Evolutionary conservation across 148 eudicot genomes (phyloP).

Genomic region (Pouteria glomerata): DNA sequence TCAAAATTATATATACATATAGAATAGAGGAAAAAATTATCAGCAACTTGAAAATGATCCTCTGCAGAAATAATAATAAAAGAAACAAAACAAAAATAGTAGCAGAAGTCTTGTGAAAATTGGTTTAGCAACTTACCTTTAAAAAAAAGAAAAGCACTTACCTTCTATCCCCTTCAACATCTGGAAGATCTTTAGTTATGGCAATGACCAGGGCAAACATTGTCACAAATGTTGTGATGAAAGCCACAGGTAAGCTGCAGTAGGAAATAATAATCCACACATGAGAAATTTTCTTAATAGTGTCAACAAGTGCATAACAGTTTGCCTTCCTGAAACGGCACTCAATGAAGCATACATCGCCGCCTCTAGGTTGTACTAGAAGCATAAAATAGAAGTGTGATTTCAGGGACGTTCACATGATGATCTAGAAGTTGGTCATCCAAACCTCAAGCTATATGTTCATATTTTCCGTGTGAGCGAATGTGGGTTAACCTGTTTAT

Average conservation of each 20-base stretch:
- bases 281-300: neutral
- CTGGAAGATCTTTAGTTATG: slow-evolving; percentile 98
- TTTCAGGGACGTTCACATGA: neutral
- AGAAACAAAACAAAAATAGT: neutral
- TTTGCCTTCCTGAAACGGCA: neutral
- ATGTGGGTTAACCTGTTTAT: neutral
- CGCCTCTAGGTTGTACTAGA: neutral
- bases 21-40: neutral
- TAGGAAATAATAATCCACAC: slow-evolving; percentile 9
- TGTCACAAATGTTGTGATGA: slow-evolving; percentile 90
- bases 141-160: too few relatives aligned
- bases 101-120: slow-evolving; percentile 10
- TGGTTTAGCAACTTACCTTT: slow-evolving; percentile 46
- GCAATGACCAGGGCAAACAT: slow-evolving; percentile 95
- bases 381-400: neutral
- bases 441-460: neutral
- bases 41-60: neutral
- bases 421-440: neutral
- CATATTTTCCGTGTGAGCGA: neutral
- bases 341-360: neutral
- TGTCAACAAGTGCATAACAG: neutral
- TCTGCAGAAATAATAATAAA: neutral
- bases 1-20: too few relatives aligned
- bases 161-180: slow-evolving; percentile 98
- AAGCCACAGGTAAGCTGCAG: slow-evolving; percentile 89